phyloP scores from a whole-genome alignment of 192 early-diverging fungal genomes.

The Podila epicladia region DNA sequence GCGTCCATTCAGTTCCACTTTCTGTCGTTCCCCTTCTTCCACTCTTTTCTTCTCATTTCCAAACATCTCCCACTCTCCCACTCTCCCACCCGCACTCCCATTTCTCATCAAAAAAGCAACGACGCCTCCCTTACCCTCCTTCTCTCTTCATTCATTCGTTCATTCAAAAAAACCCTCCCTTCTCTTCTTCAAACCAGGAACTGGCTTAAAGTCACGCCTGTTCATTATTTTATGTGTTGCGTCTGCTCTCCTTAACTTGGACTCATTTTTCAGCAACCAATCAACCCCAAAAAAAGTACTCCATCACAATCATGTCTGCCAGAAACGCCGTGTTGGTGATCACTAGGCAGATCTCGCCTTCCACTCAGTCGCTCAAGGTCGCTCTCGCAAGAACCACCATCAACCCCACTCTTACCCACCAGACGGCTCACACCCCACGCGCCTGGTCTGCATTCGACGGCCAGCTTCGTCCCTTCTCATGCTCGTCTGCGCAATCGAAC shows the following conservation, averaged over 20 bases:
- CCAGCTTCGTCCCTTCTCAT: conserved; percentile 39
- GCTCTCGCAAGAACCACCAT: conserved; percentile 39
- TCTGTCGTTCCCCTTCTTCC: background rate
- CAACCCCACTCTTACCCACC: conserved; percentile 42
- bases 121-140: background rate
- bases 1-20: background rate
- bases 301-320: conserved; percentile 19
- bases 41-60: background rate
- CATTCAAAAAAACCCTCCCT: background rate
- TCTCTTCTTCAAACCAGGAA: background rate
- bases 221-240: background rate
- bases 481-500: conserved; percentile 20
- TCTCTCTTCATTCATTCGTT: background rate
- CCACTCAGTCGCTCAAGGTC: conserved; percentile 34
- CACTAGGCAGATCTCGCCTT: conserved; percentile 43
- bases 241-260: background rate
- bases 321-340: conserved; percentile 50
- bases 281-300: background rate
- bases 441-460: conserved; percentile 44
- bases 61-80: background rate
- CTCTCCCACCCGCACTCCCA: background rate
- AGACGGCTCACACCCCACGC: conserved; percentile 14
- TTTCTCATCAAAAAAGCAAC: background rate
- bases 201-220: too few species aligned
- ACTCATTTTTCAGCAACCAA: background rate